Percentiles rank a stretch among this genome's conserved stretches.
Conservation (phyloP, 2,329 filamentous ascomycete species). For the Geosmithia putterillii region DNA sequence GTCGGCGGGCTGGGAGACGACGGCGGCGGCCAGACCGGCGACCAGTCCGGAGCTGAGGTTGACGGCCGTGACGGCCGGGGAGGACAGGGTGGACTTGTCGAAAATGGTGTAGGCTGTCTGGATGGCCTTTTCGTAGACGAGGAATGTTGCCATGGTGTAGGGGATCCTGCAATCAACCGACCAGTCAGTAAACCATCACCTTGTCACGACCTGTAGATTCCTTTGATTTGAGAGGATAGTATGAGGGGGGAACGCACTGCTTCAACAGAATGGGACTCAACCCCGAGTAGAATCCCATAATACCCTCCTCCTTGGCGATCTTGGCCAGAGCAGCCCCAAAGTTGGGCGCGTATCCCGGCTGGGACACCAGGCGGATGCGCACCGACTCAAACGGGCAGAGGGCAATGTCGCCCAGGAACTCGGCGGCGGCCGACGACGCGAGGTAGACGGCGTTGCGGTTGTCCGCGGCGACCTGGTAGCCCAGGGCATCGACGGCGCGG, state of each 20-base stretch:
- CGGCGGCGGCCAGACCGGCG: constrained; percentile 58
- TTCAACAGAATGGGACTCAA: constrained; percentile 64
- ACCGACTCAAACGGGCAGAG: constrained; percentile 79
- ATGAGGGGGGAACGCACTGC: neutral
- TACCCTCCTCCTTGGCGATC: constrained; percentile 63
- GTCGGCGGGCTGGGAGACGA: constrained; percentile 71
- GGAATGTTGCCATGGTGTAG: constrained; percentile 81
- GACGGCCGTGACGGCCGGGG: constrained; percentile 54
- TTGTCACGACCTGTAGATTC: too few species aligned
- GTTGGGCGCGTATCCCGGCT: constrained; percentile 66
- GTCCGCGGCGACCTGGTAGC: constrained; percentile 57
- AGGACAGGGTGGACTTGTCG: constrained; percentile 53
- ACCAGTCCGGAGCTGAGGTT: constrained; percentile 44
- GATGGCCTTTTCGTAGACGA: constrained; percentile 70
- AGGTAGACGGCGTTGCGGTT: constrained; percentile 68
- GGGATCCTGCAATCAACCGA: constrained; percentile 41
- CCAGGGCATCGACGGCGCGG: constrained; percentile 63
- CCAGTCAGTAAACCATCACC: neutral
- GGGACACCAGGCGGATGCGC: constrained; percentile 75
- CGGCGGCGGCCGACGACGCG: constrained; percentile 45
- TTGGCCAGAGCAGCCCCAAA: constrained; percentile 62
- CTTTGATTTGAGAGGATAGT: neutral
- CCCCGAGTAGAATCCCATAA: constrained; percentile 72
- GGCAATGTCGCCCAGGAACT: constrained; percentile 57
- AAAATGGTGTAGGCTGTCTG: constrained; percentile 51